A percentile compares a stretch with the other conserved stretches of the same genome.
Conservation (phyloP, 2,329 filamentous ascomycete species). For the Cryphonectria radicalis region DNA sequence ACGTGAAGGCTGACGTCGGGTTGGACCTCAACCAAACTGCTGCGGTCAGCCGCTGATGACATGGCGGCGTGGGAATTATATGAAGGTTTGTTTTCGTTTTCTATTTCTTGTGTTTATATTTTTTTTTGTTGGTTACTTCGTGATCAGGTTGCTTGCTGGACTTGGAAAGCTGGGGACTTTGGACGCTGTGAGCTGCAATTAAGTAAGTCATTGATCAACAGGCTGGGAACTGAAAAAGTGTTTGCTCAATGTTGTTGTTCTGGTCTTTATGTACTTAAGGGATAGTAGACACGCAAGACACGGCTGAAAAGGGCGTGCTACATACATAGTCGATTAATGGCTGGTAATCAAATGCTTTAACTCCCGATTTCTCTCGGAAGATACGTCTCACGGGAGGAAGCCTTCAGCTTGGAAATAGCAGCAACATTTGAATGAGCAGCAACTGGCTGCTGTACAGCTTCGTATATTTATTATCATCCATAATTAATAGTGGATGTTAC, state of each 20-base stretch:
- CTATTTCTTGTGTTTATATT: background rate
- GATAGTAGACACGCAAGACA: background rate
- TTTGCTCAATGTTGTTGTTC: background rate
- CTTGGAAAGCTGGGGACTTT: no score
- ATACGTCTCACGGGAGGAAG: background rate
- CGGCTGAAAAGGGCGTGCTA: background rate
- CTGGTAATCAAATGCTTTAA: background rate
- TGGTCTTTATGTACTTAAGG: background rate
- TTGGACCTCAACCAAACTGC: background rate
- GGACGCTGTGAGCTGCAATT: no score
- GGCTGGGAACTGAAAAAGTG: no score
- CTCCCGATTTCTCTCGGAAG: background rate
- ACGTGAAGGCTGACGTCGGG: background rate
- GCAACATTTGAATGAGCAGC: background rate
- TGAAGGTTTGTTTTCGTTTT: background rate
- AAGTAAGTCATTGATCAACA: no score
- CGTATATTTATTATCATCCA: no score
- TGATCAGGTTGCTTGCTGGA: background rate
- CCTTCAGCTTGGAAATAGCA: background rate
- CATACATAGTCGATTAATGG: background rate
- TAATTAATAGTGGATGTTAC: no score
- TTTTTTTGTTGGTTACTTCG: background rate
- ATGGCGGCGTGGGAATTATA: background rate
- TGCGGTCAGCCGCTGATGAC: background rate
- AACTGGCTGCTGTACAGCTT: background rate